phyloP scores from a whole-genome alignment of 2,329 filamentous ascomycete species.

The Stachybotrys chartarum region DNA sequence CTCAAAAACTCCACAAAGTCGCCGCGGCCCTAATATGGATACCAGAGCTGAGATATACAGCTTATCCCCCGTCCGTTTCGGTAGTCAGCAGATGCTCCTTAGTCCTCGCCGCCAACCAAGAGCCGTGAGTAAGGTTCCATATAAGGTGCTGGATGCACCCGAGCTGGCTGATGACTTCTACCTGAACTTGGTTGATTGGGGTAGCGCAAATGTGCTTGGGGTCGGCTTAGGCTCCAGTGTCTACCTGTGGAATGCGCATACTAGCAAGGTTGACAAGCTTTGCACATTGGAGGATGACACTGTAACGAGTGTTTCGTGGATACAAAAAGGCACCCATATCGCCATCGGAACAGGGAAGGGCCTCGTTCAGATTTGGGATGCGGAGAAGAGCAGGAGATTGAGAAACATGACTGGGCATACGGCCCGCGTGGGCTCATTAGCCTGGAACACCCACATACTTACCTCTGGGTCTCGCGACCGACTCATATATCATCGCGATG shows the following conservation, averaged over 20 bases:
- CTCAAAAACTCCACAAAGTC: slow-evolving; percentile 79
- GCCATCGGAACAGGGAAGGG: slow-evolving; percentile 94
- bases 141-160: slow-evolving; percentile 94
- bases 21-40: slow-evolving; percentile 83
- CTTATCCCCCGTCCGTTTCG: slow-evolving; percentile 85
- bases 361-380: slow-evolving; percentile 96
- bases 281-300: slow-evolving; percentile 90
- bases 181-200: slow-evolving; percentile 95
- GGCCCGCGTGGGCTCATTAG: slow-evolving; percentile 83
- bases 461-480: slow-evolving; percentile 93
- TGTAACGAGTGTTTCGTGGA: slow-evolving; percentile 97
- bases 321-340: slow-evolving; percentile 92
- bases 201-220: slow-evolving; percentile 86
- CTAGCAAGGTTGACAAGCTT: slow-evolving; percentile 85
- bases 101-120: slow-evolving; percentile 83
- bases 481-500: slow-evolving; percentile 90
- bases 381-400: slow-evolving; percentile 73
- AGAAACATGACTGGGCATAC: slow-evolving; percentile 97
- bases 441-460: slow-evolving; percentile 97
- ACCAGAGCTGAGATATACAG: slow-evolving; percentile 91
- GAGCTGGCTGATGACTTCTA: slow-evolving; percentile 98
- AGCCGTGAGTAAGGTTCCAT: slow-evolving; percentile 91
- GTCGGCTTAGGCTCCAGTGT: slow-evolving; percentile 90
- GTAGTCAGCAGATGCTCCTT: slow-evolving; percentile 87
- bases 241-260: slow-evolving; percentile 96